phyloP scores from a whole-genome alignment of 768 basidiomycete genomes.

The Rhodotorula kratochvilovae region DNA sequence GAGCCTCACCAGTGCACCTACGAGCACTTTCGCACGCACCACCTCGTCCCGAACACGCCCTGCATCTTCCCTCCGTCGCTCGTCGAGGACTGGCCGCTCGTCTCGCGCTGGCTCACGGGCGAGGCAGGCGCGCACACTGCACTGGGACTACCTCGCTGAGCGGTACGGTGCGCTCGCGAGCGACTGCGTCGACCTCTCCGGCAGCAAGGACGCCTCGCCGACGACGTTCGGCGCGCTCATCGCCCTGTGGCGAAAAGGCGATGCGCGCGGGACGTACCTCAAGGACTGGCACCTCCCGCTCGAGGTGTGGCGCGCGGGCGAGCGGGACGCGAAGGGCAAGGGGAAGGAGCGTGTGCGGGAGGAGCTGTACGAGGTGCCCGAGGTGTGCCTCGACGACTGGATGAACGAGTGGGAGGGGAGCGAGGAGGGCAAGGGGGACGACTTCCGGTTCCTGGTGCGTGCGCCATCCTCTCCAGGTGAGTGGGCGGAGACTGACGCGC shows the following conservation, averaged over 20 bases:
- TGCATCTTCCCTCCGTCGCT: conserved; percentile 14
- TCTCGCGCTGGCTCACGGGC: background rate
- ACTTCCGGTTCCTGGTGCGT: conserved; percentile 37
- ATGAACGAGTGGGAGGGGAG: conserved; percentile 35
- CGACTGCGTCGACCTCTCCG: background rate
- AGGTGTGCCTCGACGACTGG: conserved; percentile 40
- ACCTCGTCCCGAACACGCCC: conserved; percentile 23
- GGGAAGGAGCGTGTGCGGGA: background rate
- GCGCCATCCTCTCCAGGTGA: rapidly evolving
- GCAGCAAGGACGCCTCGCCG: background rate
- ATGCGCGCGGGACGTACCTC: background rate
- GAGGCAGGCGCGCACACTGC: background rate
- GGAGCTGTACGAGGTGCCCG: conserved; percentile 25
- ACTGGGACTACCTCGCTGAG: background rate
- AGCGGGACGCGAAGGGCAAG: background rate
- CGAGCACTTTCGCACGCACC: conserved; percentile 2
- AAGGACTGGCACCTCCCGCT: conserved; percentile 37
- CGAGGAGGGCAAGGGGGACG: conserved; percentile 18
- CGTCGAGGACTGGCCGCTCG: background rate
- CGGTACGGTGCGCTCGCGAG: background rate
- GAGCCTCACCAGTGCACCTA: background rate
- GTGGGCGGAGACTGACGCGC: background rate
- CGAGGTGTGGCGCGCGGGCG: background rate
- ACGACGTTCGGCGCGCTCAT: conserved; percentile 10
- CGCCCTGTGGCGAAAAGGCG: conserved; percentile 1